These are phyloP conservation scores for Echeveria elegans DNA, from an alignment of 164 flowering plant genomes.

Conservation along the genomic window DNA sequence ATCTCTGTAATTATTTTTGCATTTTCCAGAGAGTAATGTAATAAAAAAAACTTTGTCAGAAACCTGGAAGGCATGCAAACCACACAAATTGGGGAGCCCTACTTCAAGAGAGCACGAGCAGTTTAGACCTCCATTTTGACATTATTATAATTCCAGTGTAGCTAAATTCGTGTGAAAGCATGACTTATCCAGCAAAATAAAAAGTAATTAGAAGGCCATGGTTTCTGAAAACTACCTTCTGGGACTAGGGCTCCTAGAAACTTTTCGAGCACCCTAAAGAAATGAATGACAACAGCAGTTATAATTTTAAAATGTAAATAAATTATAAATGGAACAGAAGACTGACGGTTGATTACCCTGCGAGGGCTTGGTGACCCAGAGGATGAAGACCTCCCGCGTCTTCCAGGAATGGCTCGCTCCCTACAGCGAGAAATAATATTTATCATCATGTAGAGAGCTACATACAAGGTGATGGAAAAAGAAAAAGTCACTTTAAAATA, in stretches of 20 bases:
- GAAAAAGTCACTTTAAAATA: neutral
- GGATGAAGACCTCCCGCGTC: slow-evolving; percentile 77
- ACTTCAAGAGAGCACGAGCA: too few species aligned
- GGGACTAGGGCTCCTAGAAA: slow-evolving; percentile 80
- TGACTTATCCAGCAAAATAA: neutral
- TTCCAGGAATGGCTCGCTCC: slow-evolving; percentile 54
- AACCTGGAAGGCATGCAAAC: neutral
- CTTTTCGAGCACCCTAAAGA: slow-evolving; percentile 47
- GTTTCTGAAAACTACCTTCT: slow-evolving; percentile 43
- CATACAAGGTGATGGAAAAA: neutral
- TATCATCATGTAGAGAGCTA: neutral
- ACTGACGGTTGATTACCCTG: slow-evolving; percentile 36
- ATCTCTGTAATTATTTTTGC: too few species aligned
- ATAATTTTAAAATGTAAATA: neutral
- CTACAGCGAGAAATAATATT: slow-evolving; percentile 18
- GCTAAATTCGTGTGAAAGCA: neutral
- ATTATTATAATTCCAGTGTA: too few species aligned
- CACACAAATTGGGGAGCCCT: too few species aligned
- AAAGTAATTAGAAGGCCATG: neutral
- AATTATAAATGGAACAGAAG: neutral
- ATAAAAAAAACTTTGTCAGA: too few species aligned
- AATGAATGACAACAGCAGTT: neutral
- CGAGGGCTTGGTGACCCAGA: slow-evolving; percentile 87
- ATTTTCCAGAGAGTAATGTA: too few species aligned
- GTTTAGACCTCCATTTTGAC: too few species aligned